phyloP scores from a whole-genome alignment of 2,329 filamentous ascomycete species.

The Sporothrix humicola region DNA sequence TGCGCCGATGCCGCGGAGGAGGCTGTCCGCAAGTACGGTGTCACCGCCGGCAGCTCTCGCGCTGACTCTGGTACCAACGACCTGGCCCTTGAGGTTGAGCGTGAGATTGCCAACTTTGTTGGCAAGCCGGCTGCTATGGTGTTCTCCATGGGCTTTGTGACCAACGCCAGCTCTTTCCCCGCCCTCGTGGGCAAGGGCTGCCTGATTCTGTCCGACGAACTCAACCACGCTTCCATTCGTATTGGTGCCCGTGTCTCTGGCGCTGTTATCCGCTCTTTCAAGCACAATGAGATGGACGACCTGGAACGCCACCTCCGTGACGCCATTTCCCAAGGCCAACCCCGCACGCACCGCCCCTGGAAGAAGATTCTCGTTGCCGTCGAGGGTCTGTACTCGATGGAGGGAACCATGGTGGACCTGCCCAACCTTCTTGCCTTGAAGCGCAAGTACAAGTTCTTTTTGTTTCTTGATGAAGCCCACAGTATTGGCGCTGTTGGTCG shows the following conservation, averaged over 20 bases:
- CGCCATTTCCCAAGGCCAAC: conserved; percentile 93
- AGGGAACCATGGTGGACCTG: conserved; percentile 98
- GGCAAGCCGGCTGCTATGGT: conserved; percentile 95
- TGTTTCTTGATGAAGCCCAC: conserved; percentile 96
- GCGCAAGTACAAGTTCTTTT: conserved; percentile 94
- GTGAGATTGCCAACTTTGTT: conserved; percentile 85
- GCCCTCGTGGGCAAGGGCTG: conserved; percentile 91
- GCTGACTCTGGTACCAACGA: conserved; percentile 87
- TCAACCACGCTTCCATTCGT: conserved; percentile 97
- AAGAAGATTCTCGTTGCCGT: conserved; percentile 98
- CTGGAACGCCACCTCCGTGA: conserved; percentile 87
- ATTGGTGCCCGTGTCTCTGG: conserved; percentile 93
- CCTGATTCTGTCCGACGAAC: conserved; percentile 92
- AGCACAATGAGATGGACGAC: conserved; percentile 93
- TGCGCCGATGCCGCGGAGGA: conserved; percentile 94
- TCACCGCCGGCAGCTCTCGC: conserved; percentile 80
- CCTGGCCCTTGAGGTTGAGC: conserved; percentile 86
- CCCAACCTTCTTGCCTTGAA: conserved; percentile 86
- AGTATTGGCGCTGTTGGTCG: conserved; percentile 92
- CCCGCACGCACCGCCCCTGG: conserved; percentile 97
- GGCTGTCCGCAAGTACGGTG: conserved; percentile 80
- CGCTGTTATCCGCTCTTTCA: conserved; percentile 94
- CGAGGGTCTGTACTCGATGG: conserved; percentile 98
- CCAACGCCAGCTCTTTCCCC: conserved; percentile 91
- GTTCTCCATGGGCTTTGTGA: conserved; percentile 98